Evolutionary conservation across 176 grass and related monocot genomes (phyloP), one percentile per base, ranked within the genome.

Genomic region (Olyra latifolia): DNA sequence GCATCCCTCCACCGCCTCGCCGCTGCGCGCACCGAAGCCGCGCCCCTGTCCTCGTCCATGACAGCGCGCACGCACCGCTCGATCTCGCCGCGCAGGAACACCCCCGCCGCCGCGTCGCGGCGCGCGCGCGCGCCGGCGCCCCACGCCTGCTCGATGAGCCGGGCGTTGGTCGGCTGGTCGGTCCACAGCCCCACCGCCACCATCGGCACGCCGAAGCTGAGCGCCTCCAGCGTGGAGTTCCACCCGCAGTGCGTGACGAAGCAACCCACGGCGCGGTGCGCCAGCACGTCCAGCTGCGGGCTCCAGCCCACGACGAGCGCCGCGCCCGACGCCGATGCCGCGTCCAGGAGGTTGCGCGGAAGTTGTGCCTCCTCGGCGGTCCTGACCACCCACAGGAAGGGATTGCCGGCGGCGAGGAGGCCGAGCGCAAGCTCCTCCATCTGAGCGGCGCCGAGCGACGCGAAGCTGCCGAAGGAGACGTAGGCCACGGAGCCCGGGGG

Each of bases 181-280:
- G 81, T 78, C 84, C 80, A 87, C 25, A 85, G 78, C 0, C 72
- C 27, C 85, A 89, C 39, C 32, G 82, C 80, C 54, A 80, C 58
- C 88, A 90, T 93, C 0, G 91, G 85, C 74, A 90, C 78, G 1
- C 88, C 85, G 68, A 74, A 88, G 76, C 78, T 25, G 80, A 94
- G 78, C 32, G 88, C 88, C 84, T 95, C 93, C 24, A 92, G 61
- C 10, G 81, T 87, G 5, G 93, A 90, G 77, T 95, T 95, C 89
- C 89, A 95, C 8, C 89, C 87, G 58, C 89, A 92, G 78, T 95
- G 93, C 16, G 89, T 95, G 12, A 95, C 16, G 74, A 95, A 95
- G 79, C 89, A 87, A 23, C 93, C 89, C 32, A 91, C 75, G 59
- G 93, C 81, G 35, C 32, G 73, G 82, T 91, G 81, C 13, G 77